Conservation (phyloP, 2,329 filamentous ascomycete genomes). For the Metarhizium rileyi region DNA sequence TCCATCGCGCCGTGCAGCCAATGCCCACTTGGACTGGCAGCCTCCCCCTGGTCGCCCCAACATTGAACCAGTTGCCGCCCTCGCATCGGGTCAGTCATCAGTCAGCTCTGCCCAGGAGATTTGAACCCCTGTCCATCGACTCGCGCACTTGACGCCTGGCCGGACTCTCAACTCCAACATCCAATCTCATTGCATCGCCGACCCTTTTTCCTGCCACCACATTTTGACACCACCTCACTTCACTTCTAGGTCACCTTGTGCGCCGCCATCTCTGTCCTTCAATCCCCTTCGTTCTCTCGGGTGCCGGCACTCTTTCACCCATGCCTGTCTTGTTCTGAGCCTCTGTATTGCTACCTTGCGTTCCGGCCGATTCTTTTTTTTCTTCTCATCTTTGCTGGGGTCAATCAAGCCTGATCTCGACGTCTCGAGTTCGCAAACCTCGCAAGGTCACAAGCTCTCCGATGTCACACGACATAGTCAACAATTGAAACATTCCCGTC, state of each 20-base stretch:
- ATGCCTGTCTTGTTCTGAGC: neutral
- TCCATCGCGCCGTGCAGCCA: neutral
- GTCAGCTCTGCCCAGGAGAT: too few relatives aligned
- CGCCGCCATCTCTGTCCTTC: neutral
- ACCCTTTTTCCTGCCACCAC: constrained; percentile 18
- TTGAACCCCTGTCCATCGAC: too few relatives aligned
- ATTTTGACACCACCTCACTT: constrained; percentile 20
- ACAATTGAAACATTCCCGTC: neutral
- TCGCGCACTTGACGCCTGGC: too few relatives aligned
- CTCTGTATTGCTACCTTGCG: neutral
- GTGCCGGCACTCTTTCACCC: constrained; percentile 3
- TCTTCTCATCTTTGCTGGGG: neutral
- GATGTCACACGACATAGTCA: neutral
- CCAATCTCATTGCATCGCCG: neutral
- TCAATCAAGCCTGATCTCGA: neutral
- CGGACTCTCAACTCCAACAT: neutral
- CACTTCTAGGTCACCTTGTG: neutral
- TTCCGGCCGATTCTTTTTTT: neutral
- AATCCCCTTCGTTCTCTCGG: neutral
- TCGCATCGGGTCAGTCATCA: too few relatives aligned
- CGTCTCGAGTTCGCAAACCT: too few relatives aligned
- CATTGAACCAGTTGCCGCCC: too few relatives aligned
- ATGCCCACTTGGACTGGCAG: neutral
- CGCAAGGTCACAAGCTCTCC: neutral
- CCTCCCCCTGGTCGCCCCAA: too few relatives aligned